Conservation (phyloP, 2,329 filamentous ascomycete genomes). For the Fusarium sp. region DNA sequence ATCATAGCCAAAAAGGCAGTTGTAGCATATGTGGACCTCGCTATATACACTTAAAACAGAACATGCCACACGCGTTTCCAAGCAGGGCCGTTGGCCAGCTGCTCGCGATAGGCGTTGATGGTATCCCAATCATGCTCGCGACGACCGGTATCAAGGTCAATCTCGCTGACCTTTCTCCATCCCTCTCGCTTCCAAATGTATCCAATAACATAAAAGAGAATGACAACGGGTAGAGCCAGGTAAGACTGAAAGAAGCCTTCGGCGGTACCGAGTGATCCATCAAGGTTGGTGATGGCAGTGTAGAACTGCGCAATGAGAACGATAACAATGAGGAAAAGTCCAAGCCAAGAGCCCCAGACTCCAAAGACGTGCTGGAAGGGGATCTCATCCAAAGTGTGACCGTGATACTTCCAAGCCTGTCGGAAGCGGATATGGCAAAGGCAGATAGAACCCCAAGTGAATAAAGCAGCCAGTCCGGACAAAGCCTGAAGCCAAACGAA, state of each 20-base stretch:
- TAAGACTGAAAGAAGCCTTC: constrained; percentile 64
- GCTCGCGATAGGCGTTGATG: constrained; percentile 59
- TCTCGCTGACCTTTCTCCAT: constrained; percentile 66
- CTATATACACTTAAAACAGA: constrained; percentile 41
- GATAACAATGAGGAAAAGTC: constrained; percentile 65
- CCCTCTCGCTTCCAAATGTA: constrained; percentile 71
- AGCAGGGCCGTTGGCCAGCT: constrained; percentile 56
- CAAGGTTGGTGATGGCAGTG: constrained; percentile 54
- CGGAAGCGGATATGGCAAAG: constrained; percentile 76
- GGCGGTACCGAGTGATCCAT: constrained; percentile 39
- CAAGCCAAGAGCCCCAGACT: constrained; percentile 71
- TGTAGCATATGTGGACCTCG: fast-evolving
- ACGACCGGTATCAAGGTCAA: constrained; percentile 73
- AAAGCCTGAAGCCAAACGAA: constrained; percentile 74
- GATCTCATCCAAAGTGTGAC: constrained; percentile 72
- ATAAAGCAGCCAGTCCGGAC: constrained; percentile 71
- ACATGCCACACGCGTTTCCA: constrained; percentile 52
- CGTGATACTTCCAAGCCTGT: constrained; percentile 67
- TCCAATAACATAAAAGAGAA: constrained; percentile 63
- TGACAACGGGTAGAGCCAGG: constrained; percentile 63
- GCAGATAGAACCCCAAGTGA: constrained; percentile 76
- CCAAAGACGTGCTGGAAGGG: constrained; percentile 71
- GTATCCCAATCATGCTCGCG: constrained; percentile 70
- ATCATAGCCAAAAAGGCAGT: not conserved
- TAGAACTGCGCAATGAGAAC: constrained; percentile 66